Evolutionary conservation across 495 filamentous ascomycete species (phyloP), one percentile per base, ranked within the genome.

Genomic region (Xylaria palmicola): DNA sequence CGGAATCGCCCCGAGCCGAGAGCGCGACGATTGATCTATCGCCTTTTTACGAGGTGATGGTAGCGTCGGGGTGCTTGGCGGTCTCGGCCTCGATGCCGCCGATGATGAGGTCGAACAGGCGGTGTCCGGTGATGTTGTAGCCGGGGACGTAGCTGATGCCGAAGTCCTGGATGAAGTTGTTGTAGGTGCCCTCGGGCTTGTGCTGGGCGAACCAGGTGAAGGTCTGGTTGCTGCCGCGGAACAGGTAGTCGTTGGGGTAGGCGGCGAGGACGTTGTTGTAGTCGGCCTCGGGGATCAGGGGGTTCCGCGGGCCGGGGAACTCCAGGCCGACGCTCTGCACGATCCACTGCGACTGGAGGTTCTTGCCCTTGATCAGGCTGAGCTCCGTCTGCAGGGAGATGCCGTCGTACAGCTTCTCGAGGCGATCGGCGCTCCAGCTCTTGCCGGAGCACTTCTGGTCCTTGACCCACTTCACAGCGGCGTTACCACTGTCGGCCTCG

Each of bases 401-500:
- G 34, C 66, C 66, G 51, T 80, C 77, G 62, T 65, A 78, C 8
- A 79, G 69, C 4, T 75, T 59, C 71, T 79, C 75, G 12, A 74
- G 62, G n/a, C 75, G 68, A 59, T 72, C 64, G 17, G 65, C 65
- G 60, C 69, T 69, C 74, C 74, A 79, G 36, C 62, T 65, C 41
- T 63, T 60, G 34, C 45, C 60, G 6, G 39, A 9, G 24, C 54
- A 56, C 26, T 22, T 44, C 51, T 73, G 64, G 27, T 65, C 26
- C 17, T 62, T 61, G 30, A 78, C 20, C 53, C 76, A 77, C 37
- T 69, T 62, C 5, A 68, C 65, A 24, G 78, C 69, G 13, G 68
- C 68, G 39, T 70, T 68, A 19, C 73, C 74, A 13, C 75, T 68
- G 61, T 79, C 76, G 15, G 77, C 72, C 66, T 80, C 77, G 65